A percentile compares a stretch with the other conserved stretches of the same genome.
Conservation (phyloP, 768 basidiomycete species). For the Phylloporus rhodoxanthus region DNA sequence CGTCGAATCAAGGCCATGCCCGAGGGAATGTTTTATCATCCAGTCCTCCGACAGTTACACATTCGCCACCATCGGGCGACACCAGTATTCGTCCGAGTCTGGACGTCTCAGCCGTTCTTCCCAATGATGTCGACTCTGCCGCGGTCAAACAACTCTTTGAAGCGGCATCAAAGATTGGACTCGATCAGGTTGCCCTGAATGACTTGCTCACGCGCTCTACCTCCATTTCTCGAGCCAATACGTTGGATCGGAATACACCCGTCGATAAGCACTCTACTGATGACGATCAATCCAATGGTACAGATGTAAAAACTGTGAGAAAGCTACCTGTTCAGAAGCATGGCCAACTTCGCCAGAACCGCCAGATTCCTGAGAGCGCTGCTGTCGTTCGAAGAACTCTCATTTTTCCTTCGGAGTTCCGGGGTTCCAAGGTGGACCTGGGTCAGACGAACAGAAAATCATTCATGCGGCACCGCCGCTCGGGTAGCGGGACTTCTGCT, state of each 20-base stretch:
- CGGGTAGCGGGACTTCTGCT: slow-evolving; percentile 53
- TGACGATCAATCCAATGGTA: slow-evolving; percentile 29
- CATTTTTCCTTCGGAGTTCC: slow-evolving; percentile 67
- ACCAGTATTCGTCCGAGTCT: slow-evolving; percentile 17
- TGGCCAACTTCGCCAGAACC: slow-evolving; percentile 27
- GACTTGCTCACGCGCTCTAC: slow-evolving; percentile 68
- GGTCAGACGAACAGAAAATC: slow-evolving; percentile 50
- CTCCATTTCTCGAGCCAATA: slow-evolving; percentile 47
- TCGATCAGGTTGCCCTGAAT: slow-evolving; percentile 66
- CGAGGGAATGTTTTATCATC: slow-evolving; percentile 30
- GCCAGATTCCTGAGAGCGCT: slow-evolving; percentile 34
- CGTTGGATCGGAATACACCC: slow-evolving; percentile 10
- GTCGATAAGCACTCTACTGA: slow-evolving; percentile 25
- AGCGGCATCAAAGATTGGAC: slow-evolving; percentile 68
- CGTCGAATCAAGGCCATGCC: slow-evolving; percentile 27
- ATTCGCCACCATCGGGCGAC: slow-evolving; percentile 11
- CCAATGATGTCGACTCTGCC: slow-evolving; percentile 36
- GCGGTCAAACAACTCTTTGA: slow-evolving; percentile 70
- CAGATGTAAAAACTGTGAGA: slow-evolving; percentile 27
- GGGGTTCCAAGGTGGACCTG: slow-evolving; percentile 51
- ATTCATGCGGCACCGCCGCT: slow-evolving; percentile 48
- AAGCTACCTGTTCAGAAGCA: slow-evolving; percentile 21
- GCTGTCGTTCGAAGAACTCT: slow-evolving; percentile 72
- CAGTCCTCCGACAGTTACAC: slow-evolving; percentile 9
- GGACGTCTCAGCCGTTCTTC: slow-evolving; percentile 21